A percentile compares a stretch with the other conserved stretches of the same genome.
phyloP scores from a whole-genome alignment of 2,329 filamentous ascomycete species.

The Fusarium sp. region DNA sequence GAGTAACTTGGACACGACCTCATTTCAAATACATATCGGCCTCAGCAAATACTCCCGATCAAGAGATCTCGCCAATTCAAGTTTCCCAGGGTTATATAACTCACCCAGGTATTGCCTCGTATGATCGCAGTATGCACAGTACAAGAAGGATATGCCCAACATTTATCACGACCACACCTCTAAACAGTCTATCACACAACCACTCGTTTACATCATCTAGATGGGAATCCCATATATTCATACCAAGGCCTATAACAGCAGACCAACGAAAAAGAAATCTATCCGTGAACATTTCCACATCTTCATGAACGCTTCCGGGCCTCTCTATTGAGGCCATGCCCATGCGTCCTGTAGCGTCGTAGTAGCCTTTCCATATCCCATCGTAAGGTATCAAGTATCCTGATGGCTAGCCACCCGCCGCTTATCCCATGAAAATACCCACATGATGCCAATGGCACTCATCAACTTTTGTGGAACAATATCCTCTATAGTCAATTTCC shows the following conservation, averaged over 20 bases:
- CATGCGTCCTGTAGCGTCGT: conserved; percentile 47
- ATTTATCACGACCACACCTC: neutral
- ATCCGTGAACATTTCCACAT: conserved; percentile 50
- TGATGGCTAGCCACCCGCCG: conserved; percentile 44
- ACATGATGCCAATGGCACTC: conserved; percentile 42
- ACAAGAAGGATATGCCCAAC: neutral
- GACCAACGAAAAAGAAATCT: conserved; percentile 49
- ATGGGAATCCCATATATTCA: conserved; percentile 38
- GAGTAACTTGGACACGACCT: too few relatives aligned
- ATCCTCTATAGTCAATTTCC: conserved; percentile 48
- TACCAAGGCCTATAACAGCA: conserved; percentile 40
- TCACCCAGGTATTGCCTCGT: too few relatives aligned
- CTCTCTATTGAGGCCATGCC: conserved; percentile 48
- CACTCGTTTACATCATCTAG: neutral
- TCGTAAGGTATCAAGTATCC: conserved; percentile 41
- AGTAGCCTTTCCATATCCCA: conserved; percentile 38
- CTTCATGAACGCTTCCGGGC: conserved; percentile 44
- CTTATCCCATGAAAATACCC: conserved; percentile 48
- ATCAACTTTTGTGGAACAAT: conserved; percentile 46
- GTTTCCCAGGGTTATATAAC: too few relatives aligned
- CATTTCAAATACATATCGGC: too few relatives aligned
- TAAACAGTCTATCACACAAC: neutral
- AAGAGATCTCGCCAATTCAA: too few relatives aligned
- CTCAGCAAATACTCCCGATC: too few relatives aligned
- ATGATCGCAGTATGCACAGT: too few relatives aligned